Base-by-base conservation (phyloP, 257 asterid genomes). In the Lycium ferocissimum region DNA sequence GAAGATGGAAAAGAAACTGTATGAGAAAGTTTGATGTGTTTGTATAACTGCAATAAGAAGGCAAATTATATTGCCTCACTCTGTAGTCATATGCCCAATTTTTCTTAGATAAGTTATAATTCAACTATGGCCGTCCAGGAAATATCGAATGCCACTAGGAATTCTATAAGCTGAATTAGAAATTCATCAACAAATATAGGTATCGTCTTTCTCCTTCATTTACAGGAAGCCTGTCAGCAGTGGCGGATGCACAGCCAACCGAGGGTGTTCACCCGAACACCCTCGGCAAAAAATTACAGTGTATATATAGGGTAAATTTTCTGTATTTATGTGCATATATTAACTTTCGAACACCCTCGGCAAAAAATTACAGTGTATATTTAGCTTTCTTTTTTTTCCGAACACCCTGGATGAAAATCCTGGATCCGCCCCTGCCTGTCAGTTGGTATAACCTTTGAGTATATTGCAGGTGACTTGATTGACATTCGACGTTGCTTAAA, bases 391-490 rank as follows among this genome's bases (percentile, higher is more conserved):
- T n/a, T n/a, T n/a, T n/a, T n/a, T n/a, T n/a, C n/a, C n/a, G n/a
- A n/a, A n/a, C n/a, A n/a, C n/a, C n/a, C n/a, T n/a, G n/a, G n/a
- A n/a, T n/a, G n/a, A n/a, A n/a, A n/a, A n/a, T n/a, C n/a, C n/a
- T n/a, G n/a, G n/a, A n/a, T n/a, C n/a, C n/a, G n/a, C n/a, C n/a
- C n/a, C n/a, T n/a, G 49, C 49, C 49, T 33, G 47, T 53, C 62
- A 26, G 65, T 78, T 53, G 47, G 49, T 78, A 76, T 53, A 53
- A 53, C 14, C 82, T 51, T 14, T 22, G 63, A 76, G 26, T 51
- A 76, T 76, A 76, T 76, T 76, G 22, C 63, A 51, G 62, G 63
- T 49, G 81, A 37, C 51, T 35, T 67, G 47, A 67, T 67, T 78
- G 51, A n/a, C n/a, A 78, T 78, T 51, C 22, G 9, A 78, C 15